Evolutionary conservation across 148 eudicot species (phyloP).

Genomic region (Persicaria tinctoria): DNA sequence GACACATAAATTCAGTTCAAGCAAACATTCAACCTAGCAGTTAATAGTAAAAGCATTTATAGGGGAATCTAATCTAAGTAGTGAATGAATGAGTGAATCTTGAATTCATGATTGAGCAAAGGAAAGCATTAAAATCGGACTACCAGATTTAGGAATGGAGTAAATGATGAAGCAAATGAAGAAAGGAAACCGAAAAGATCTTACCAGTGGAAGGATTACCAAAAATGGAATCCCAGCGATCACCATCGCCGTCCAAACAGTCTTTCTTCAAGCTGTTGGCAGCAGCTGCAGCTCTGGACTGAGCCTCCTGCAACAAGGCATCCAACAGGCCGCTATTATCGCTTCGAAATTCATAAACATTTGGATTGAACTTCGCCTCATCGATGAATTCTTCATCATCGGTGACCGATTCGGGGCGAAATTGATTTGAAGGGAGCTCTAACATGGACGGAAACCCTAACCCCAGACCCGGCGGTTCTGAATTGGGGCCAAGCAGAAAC

Average conservation of each 20-base stretch:
- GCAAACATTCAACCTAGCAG: neutral
- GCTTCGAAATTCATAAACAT: neutral
- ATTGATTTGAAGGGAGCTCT: conserved; percentile 85
- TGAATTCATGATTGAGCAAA: neutral
- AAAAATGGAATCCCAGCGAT: conserved; percentile 39
- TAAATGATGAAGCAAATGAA: neutral
- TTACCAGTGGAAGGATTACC: conserved; percentile 48
- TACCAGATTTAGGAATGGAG: neutral
- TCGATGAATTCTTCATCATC: neutral
- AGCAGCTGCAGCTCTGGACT: conserved; percentile 19
- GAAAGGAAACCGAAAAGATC: conserved; percentile 4
- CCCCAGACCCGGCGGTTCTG: conserved; percentile 8
- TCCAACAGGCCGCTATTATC: conserved; percentile 70
- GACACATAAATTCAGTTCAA: neutral
- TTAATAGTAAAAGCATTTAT: neutral
- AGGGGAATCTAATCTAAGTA: neutral
- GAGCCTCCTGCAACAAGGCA: conserved; percentile 61
- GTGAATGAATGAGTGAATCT: neutral
- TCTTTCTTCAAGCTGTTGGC: conserved; percentile 21
- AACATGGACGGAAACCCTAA: conserved; percentile 13
- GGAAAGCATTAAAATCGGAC: neutral
- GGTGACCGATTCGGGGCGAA: conserved; percentile 13
- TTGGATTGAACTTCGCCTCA: conserved; percentile 18
- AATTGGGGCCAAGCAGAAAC: neutral
- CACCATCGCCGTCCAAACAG: conserved; percentile 12